Evolutionary conservation across 2,329 filamentous ascomycete genomes (phyloP), one percentile per base, ranked within the genome.

Genomic region (Talaromyces sp.): DNA sequence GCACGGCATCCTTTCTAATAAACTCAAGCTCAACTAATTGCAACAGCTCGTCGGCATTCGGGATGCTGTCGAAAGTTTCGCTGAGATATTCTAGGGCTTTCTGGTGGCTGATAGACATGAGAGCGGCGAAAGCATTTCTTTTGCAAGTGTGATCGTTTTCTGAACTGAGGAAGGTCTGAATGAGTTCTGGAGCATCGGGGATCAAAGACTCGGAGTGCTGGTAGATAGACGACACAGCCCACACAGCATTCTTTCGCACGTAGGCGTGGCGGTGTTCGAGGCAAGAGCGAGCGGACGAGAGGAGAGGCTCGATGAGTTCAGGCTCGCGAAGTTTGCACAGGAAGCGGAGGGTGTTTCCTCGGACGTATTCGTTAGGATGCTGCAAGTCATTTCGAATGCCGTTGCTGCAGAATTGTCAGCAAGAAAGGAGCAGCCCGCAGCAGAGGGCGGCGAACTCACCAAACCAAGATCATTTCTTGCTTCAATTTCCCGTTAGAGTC

Each of bases 401-500:
- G 78, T 99, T 99, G 78, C 93, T 97, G 70, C 58, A 13, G 32
- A 31, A 78, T 99, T 99, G 78, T 93, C 58, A 61, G 14, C 38
- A 29, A 43, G 35, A 24, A 14, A 46, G 43, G 43, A 24, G n/a
- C 43, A 46, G 19, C 43, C 11, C 21, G 46, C 35, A 26, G 56
- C 32, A 61, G 31, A 50, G 32, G 38, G 11, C 43, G 19, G 32
- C 43, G 19, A 26, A 74, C 82, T 68, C 79, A 97, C 93, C 95
- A 99, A 70, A 99, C 95, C 71, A 99, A 81, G 75, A 99, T 99
- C 91, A 97, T 98, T 80, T 99, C 95, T 79, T 99, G 95, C 83
- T 97, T 97, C 66, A 99, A 82, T 84, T 98, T 99, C 71, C 95
- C 95, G 73, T 83, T 88, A 58, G 88, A 83, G 77, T 99, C 95